Evolutionary conservation across 192 early-diverging fungal species (phyloP).

Genomic region (Diversispora epigaea): DNA sequence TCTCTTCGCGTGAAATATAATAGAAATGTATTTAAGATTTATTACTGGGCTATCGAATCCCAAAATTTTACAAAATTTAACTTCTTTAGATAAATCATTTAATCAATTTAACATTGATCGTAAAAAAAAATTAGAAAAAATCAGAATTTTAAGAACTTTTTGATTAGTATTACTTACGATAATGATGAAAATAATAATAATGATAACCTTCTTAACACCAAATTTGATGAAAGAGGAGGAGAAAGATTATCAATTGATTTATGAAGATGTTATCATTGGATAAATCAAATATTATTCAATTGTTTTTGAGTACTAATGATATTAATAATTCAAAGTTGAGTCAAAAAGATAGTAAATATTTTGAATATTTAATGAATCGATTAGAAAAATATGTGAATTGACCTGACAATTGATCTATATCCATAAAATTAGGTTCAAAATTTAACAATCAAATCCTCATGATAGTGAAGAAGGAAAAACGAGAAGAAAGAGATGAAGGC

Average conservation of each 20-base stretch:
- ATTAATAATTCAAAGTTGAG: conserved; percentile 38
- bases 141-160: conserved; percentile 38
- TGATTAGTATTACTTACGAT: conserved; percentile 37
- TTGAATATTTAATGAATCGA: conserved; percentile 66
- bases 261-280: conserved; percentile 63
- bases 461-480: too few relatives aligned
- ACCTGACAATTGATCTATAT: conserved; percentile 89
- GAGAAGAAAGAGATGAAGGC: neutral
- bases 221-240: conserved; percentile 51
- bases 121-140: conserved; percentile 41
- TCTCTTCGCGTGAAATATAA: conserved; percentile 34
- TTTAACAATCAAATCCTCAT: conserved; percentile 74
- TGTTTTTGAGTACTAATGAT: too few relatives aligned
- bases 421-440: conserved; percentile 63
- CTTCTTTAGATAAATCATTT: conserved; percentile 54
- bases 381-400: conserved; percentile 61
- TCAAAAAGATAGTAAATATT: conserved; percentile 67
- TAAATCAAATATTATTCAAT: conserved; percentile 54
- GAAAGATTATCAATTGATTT: conserved; percentile 62
- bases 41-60: conserved; percentile 80
- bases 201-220: too few relatives aligned
- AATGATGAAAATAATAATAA: too few relatives aligned
- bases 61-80: conserved; percentile 69
- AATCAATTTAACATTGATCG: conserved; percentile 37
- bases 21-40: conserved; percentile 66